phyloP scores from a whole-genome alignment of 768 basidiomycete species.

The Trametes cubensis region DNA sequence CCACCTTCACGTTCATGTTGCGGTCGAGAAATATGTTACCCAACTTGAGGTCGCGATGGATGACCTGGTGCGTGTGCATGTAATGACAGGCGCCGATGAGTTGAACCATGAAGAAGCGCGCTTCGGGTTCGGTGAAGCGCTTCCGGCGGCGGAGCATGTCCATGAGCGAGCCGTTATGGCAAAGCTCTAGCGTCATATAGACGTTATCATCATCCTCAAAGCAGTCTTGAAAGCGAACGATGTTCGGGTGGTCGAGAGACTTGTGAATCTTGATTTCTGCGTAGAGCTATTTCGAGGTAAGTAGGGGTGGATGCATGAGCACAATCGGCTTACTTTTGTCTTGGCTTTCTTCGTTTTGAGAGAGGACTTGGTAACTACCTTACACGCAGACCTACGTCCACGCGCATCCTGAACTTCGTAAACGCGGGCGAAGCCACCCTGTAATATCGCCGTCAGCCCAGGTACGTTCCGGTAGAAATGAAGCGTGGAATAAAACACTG shows the following conservation, averaged over 20 bases:
- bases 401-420: constrained; percentile 85
- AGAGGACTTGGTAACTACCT: constrained; percentile 91
- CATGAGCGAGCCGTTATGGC: constrained; percentile 87
- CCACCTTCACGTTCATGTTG: constrained; percentile 95
- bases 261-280: constrained; percentile 99
- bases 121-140: constrained; percentile 89
- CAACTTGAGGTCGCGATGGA: constrained; percentile 96
- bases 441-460: neutral
- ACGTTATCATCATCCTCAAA: constrained; percentile 96
- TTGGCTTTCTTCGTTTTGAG: constrained; percentile 96
- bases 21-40: constrained; percentile 92
- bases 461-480: neutral
- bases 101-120: constrained; percentile 91
- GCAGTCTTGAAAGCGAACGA: constrained; percentile 89
- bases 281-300: constrained; percentile 64
- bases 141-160: constrained; percentile 86
- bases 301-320: neutral
- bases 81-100: constrained; percentile 95
- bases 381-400: constrained; percentile 76
- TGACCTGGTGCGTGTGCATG: constrained; percentile 96
- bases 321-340: constrained; percentile 73
- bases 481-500: too few relatives aligned
- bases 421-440: constrained; percentile 95
- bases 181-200: constrained; percentile 96
- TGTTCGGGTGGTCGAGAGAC: constrained; percentile 88